Evolutionary conservation across 805 yeast genomes (phyloP), one percentile per base, ranked within the genome.

Genomic region (Candida yuanshanica): DNA sequence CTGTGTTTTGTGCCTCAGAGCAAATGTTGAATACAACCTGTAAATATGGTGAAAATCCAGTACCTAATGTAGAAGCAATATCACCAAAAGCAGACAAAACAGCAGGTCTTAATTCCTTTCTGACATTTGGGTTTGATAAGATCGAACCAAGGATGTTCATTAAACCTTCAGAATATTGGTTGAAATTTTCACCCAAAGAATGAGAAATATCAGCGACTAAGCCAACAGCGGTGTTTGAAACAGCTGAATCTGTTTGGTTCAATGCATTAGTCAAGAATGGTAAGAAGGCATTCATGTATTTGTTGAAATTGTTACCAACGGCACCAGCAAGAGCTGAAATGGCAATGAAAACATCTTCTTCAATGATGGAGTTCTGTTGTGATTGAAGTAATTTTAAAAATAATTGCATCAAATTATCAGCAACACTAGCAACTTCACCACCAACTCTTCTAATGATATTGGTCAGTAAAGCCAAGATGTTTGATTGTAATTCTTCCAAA

Each of bases 71-170:
- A 1, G 95, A 77, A 4, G 98, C 97, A 55, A 93, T 77, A 63
- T 93, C 99, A 49, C 99, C 99, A 62, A 93, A 87, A 55, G 95
- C 88, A 11, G 97, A 86, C 50, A 93, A 68, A 22, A 91, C 87
- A 18, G 87, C 74, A 14, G 97, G 96, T 61, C 86, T 81, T 50
- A 91, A 72, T 48, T 88, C 96, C 45, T 86, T 77, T 58, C 82
- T 82, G 16, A 87, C 80, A 42, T 74, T 76, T 33, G 74, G 71
- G 53, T 76, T 76, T 44, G 83, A 78, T 47, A 93, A 71, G 56
- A 79, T 78, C 37, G 74, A 72, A 40, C 95, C 91, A 58, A 93
- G 73, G 36, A 83, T 83, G 38, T 77, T 76, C 95, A 93, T 89
- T 57, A 91, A 75, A 4, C 82, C 83, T 45, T 79, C 80, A 48